phyloP scores from a whole-genome alignment of 2,329 filamentous ascomycete species.

The Leptographium radiaticola region DNA sequence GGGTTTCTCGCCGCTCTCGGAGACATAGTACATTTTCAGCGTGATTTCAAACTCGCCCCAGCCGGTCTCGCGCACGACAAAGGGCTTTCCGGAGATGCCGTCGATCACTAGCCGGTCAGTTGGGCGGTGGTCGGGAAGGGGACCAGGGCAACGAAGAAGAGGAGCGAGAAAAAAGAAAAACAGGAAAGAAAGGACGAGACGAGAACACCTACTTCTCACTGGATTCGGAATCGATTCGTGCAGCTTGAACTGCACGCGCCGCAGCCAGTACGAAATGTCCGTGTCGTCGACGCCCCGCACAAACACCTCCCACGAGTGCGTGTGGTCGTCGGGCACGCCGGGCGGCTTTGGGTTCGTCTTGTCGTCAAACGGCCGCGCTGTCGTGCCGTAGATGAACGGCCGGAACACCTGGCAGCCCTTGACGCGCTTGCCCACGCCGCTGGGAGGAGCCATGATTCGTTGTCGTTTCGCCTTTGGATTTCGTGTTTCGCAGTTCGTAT shows the following conservation, averaged over 20 bases:
- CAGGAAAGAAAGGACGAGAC: too few species aligned
- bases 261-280: conserved; percentile 89
- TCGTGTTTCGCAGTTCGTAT: too few species aligned
- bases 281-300: conserved; percentile 81
- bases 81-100: conserved; percentile 52
- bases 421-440: conserved; percentile 46
- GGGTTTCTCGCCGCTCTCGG: conserved; percentile 81
- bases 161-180: neutral
- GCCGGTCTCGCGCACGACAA: conserved; percentile 80
- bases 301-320: conserved; percentile 92
- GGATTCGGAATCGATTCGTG: conserved; percentile 94
- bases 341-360: conserved; percentile 64
- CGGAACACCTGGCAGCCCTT: conserved; percentile 52
- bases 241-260: conserved; percentile 94
- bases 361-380: conserved; percentile 67
- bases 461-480: neutral
- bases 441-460: conserved; percentile 42
- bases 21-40: conserved; percentile 85
- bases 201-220: conserved; percentile 50
- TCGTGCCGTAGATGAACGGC: conserved; percentile 63
- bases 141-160: neutral
- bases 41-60: conserved; percentile 98
- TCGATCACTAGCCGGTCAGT: conserved; percentile 45
- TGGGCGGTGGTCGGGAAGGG: neutral
- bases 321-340: conserved; percentile 76